phyloP scores from a whole-genome alignment of 441 rosid species.

The Erysimum cheiri region DNA sequence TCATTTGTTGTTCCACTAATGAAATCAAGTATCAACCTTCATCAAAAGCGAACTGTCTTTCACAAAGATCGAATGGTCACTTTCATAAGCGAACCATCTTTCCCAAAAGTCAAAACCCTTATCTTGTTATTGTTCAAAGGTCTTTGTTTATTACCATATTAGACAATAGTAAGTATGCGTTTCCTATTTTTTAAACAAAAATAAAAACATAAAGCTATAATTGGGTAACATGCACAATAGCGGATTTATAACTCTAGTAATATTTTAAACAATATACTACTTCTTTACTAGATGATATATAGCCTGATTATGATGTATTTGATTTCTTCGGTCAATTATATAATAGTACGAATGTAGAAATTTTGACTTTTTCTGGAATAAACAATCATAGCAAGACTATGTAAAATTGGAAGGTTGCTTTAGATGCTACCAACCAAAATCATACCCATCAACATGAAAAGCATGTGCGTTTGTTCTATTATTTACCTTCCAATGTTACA shows the following conservation, averaged over 20 bases:
- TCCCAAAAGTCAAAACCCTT: not conserved
- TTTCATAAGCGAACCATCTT: not conserved
- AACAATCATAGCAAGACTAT: not conserved
- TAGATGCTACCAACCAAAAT: slow-evolving; percentile 43
- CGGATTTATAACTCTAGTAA: not conserved
- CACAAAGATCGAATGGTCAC: not conserved
- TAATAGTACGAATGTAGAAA: slow-evolving; percentile 4
- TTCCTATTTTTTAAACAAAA: not conserved
- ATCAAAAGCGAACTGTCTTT: not conserved
- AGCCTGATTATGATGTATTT: not conserved
- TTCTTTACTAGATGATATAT: not conserved
- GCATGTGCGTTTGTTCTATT: slow-evolving; percentile 37
- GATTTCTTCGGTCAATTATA: slow-evolving; percentile 4
- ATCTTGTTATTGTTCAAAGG: not conserved
- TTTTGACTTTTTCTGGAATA: slow-evolving; percentile 31
- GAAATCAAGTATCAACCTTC: not conserved
- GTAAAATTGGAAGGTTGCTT: slow-evolving; percentile 4
- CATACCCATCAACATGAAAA: slow-evolving; percentile 32
- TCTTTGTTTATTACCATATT: not conserved
- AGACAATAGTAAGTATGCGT: not conserved
- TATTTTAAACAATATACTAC: not conserved
- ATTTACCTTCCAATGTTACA: slow-evolving; percentile 19
- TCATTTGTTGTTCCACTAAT: not conserved
- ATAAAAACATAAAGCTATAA: not conserved
- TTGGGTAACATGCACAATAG: not conserved